Evolutionary conservation across 129 eudicot species (phyloP).

Genomic region (Cynara cardunculus): DNA sequence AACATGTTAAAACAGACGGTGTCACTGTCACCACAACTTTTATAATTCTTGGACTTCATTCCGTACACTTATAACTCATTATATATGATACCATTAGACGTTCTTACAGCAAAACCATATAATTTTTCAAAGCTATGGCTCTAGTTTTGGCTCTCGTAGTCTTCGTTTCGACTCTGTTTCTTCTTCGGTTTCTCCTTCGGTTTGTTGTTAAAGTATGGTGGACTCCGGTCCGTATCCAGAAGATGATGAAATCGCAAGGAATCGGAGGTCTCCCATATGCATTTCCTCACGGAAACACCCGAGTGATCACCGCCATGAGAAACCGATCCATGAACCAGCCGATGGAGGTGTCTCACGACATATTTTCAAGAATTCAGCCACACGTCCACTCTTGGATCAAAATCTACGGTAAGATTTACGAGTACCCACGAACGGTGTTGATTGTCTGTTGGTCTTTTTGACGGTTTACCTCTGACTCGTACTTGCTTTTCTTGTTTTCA

Average conservation of each 20-base stretch:
- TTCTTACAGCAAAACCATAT: neutral
- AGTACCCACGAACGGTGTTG: neutral
- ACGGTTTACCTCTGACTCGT: too few species aligned
- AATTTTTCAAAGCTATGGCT: constrained; percentile 28
- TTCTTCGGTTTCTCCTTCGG: constrained; percentile 22
- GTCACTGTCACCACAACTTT: neutral
- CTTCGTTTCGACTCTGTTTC: constrained; percentile 24
- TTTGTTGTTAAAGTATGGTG: constrained; percentile 53
- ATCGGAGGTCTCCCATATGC: constrained; percentile 46
- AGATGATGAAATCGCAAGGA: constrained; percentile 45
- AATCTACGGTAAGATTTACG: constrained; percentile 39
- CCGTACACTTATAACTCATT: neutral
- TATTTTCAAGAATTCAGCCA: constrained; percentile 66
- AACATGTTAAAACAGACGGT: constrained; percentile 1
- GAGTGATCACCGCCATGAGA: constrained; percentile 45
- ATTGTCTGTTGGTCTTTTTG: neutral
- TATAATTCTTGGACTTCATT: neutral
- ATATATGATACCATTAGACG: neutral
- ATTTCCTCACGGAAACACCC: constrained; percentile 63
- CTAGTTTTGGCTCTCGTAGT: constrained; percentile 17
- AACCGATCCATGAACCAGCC: constrained; percentile 44
- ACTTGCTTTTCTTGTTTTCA: too few species aligned
- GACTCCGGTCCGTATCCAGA: constrained; percentile 41
- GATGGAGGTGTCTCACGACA: constrained; percentile 55
- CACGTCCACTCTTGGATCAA: constrained; percentile 58